Evolutionary conservation across 352 stramenopile species (phyloP).

Genomic region (Phytophthora aleatoria): DNA sequence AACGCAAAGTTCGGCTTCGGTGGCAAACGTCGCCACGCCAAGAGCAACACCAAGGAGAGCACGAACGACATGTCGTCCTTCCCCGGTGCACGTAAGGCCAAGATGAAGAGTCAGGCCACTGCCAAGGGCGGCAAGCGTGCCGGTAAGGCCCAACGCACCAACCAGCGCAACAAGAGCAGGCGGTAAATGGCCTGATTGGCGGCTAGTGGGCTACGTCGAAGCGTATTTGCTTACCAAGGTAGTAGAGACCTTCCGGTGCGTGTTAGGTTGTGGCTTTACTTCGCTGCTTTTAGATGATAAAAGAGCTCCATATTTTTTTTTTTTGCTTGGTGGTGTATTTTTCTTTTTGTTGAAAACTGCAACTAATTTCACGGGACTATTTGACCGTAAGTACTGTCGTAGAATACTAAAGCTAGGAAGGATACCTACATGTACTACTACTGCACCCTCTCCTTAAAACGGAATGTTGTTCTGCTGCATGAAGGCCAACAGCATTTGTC

Average conservation of each 20-base stretch:
- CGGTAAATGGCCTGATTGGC: slow-evolving; percentile 35
- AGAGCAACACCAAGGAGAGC: slow-evolving; percentile 83
- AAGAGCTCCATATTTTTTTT: slow-evolving; percentile 34
- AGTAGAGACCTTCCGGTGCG: background rate
- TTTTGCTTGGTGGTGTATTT: background rate
- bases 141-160: slow-evolving; percentile 59
- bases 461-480: slow-evolving; percentile 87
- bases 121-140: slow-evolving; percentile 60
- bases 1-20: slow-evolving; percentile 89
- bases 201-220: background rate
- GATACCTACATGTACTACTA: too few relatives aligned
- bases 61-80: slow-evolving; percentile 83
- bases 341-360: background rate
- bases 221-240: too few relatives aligned
- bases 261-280: background rate
- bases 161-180: slow-evolving; percentile 55
- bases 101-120: slow-evolving; percentile 46
- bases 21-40: slow-evolving; percentile 73
- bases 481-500: slow-evolving; percentile 77
- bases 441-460: slow-evolving; percentile 27
- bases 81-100: slow-evolving; percentile 47
- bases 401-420: too few relatives aligned
- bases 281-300: slow-evolving; percentile 34
- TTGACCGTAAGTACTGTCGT: background rate
- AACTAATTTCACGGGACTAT: background rate